These are phyloP conservation scores for Vitis rotundifolia DNA, from an alignment of 164 flowering plant species.

Conservation along the genomic window DNA sequence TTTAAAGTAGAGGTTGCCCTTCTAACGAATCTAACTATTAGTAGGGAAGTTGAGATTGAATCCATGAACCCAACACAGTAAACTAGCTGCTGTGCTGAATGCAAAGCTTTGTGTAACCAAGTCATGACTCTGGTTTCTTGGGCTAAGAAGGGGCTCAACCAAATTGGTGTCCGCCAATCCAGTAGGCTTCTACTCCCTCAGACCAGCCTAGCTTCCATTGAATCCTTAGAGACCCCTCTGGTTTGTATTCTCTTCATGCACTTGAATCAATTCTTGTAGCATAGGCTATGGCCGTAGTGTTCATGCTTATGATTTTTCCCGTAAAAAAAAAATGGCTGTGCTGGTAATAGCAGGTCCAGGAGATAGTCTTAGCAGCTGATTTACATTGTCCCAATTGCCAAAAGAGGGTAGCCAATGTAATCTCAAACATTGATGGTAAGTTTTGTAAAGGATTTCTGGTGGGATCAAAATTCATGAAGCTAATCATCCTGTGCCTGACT, in stretches of 20 bases:
- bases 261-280: not conserved
- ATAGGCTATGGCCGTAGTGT: not conserved
- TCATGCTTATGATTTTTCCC: not conserved
- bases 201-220: slow-evolving; percentile 1
- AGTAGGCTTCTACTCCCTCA: slow-evolving; percentile 8
- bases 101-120: not conserved
- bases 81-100: too few relatives aligned
- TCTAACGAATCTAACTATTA: too few relatives aligned
- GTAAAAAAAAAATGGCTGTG: not conserved
- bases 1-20: not conserved
- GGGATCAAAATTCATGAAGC: too few relatives aligned
- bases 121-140: slow-evolving; percentile 11
- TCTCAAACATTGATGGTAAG: slow-evolving; percentile 18
- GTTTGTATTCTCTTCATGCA: not conserved
- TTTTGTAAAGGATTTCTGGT: not conserved
- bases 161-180: slow-evolving; percentile 3
- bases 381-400: slow-evolving; percentile 18
- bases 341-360: slow-evolving; percentile 9
- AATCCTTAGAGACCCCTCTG: not conserved
- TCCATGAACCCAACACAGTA: not conserved
- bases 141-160: slow-evolving; percentile 22
- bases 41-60: not conserved
- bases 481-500: not conserved
- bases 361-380: slow-evolving; percentile 25
- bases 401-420: slow-evolving; percentile 13